Evolutionary conservation across 106 monocot species (phyloP).

Genomic region (Iris macrosiphon): DNA sequence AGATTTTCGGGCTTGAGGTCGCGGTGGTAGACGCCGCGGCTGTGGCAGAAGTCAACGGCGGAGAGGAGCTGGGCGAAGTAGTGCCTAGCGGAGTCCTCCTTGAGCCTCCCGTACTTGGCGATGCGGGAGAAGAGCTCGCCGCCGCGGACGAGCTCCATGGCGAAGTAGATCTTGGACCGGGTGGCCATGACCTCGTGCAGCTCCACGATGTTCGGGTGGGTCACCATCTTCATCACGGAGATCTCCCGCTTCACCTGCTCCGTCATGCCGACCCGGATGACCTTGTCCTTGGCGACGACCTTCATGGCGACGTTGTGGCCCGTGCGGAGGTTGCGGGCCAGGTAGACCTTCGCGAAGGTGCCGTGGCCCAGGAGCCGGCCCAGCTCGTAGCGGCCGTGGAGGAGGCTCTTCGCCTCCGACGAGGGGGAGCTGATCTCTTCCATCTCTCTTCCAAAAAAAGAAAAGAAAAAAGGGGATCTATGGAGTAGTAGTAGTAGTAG

Average conservation of each 20-base stretch:
- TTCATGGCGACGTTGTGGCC: constrained; percentile 47
- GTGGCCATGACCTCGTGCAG: constrained; percentile 71
- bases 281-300: constrained; percentile 56
- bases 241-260: constrained; percentile 77
- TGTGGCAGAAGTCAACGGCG: constrained; percentile 64
- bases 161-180: constrained; percentile 55
- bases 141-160: constrained; percentile 62
- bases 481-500: background rate
- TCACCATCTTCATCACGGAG: constrained; percentile 62
- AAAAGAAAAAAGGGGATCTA: background rate
- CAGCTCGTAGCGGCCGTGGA: constrained; percentile 72
- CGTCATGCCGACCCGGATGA: constrained; percentile 46
- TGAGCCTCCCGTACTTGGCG: constrained; percentile 23
- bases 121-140: constrained; percentile 40
- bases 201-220: constrained; percentile 69
- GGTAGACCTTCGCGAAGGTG: constrained; percentile 62
- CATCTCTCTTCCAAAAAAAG: constrained; percentile 18
- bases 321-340: constrained; percentile 31
- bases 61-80: constrained; percentile 73
- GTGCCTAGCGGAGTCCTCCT: constrained; percentile 28
- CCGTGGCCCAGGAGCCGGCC: constrained; percentile 71
- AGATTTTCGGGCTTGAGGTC: constrained; percentile 74
- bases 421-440: constrained; percentile 19
- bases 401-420: constrained; percentile 10
- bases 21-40: constrained; percentile 65